phyloP scores from a whole-genome alignment of 495 filamentous ascomycete species.

The Choiromyces venosus region DNA sequence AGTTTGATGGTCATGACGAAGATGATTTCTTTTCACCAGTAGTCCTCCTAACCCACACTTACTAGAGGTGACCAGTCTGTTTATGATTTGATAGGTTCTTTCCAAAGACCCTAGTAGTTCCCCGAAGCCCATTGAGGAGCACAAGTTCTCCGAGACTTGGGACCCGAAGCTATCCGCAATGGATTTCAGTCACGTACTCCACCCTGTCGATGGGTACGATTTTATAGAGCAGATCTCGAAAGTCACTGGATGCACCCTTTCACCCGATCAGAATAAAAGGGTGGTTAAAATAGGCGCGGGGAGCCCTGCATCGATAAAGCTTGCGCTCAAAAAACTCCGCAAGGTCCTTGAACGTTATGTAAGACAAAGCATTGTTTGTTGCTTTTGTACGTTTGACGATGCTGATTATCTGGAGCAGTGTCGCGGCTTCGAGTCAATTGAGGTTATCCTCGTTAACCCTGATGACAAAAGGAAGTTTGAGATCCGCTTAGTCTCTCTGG shows the following conservation, averaged over 20 bases:
- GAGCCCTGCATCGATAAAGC: constrained; percentile 19
- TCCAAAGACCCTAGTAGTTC: constrained; percentile 21
- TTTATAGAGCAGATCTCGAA: constrained; percentile 26
- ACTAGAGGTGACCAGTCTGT: neutral
- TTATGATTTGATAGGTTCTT: constrained; percentile 18
- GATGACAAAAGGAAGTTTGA: constrained; percentile 36
- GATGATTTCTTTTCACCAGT: neutral
- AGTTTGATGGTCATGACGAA: constrained; percentile 9
- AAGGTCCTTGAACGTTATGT: constrained; percentile 39
- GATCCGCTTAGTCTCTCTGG: constrained; percentile 30
- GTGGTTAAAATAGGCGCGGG: constrained; percentile 34
- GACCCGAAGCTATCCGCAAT: constrained; percentile 21
- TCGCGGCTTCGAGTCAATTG: constrained; percentile 31
- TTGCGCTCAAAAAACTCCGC: constrained; percentile 26
- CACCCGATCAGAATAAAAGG: constrained; percentile 25
- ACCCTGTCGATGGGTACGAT: constrained; percentile 25
- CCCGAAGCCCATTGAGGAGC: constrained; percentile 17
- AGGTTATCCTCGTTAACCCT: constrained; percentile 25
- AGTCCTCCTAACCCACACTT: neutral
- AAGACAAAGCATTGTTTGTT: neutral
- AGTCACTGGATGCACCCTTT: constrained; percentile 30
- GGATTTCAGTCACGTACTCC: constrained; percentile 33
- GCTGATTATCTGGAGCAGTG: constrained; percentile 12
- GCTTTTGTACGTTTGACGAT: neutral
- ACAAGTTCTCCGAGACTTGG: constrained; percentile 26